Conservation (phyloP, 192 early-diverging fungal genomes). For the Backusella parvicylindrica region DNA sequence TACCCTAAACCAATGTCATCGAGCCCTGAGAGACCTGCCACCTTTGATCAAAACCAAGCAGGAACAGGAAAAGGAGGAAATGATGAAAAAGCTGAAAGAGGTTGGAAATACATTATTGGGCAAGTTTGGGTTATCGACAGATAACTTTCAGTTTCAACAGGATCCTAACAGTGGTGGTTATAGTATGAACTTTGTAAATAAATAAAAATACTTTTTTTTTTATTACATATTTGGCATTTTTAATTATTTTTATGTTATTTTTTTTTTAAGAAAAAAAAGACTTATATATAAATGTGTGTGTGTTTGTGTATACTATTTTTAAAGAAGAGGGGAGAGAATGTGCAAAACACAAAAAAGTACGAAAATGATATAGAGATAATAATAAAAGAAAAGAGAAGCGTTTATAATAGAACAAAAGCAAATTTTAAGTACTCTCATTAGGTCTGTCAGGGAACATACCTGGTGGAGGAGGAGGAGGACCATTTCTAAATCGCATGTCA, state of each 20-base stretch:
- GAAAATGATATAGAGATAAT: background rate
- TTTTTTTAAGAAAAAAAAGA: background rate
- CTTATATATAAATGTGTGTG: background rate
- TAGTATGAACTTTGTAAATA: conserved; percentile 63
- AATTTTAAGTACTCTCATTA: background rate
- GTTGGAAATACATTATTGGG: conserved; percentile 71
- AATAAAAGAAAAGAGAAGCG: background rate
- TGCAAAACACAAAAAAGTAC: background rate
- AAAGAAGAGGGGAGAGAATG: background rate
- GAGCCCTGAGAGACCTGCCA: conserved; percentile 38
- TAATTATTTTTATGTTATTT: background rate
- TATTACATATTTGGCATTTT: background rate
- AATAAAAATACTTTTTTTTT: background rate
- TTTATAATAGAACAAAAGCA: background rate
- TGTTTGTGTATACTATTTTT: background rate
- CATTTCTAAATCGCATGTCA: conserved; percentile 9
- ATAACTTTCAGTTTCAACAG: conserved; percentile 68
- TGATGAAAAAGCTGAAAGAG: conserved; percentile 71
- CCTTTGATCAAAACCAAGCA: conserved; percentile 39
- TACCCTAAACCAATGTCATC: conserved; percentile 17
- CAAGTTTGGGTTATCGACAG: conserved; percentile 68
- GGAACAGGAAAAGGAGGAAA: conserved; percentile 67
- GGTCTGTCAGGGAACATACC: conserved; percentile 14
- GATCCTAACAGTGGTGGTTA: conserved; percentile 53
- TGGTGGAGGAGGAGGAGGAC: background rate